A percentile compares a stretch with the other conserved stretches of the same genome.
Evolutionary conservation across 1,139 yeast genomes (phyloP).

Genomic region (Taphrina populina): DNA sequence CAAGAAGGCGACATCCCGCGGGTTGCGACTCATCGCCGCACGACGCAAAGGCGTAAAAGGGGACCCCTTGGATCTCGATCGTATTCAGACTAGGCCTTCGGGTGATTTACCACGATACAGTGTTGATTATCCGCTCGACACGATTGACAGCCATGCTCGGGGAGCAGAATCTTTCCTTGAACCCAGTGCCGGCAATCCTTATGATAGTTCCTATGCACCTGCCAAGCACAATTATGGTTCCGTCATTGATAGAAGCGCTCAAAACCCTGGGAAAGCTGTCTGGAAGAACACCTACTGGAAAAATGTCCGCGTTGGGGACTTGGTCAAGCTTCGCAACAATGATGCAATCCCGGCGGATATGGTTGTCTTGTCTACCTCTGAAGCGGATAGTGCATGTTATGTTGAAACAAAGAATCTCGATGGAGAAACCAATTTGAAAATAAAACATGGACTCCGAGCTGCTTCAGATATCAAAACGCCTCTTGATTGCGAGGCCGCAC

Average conservation of each 20-base stretch:
- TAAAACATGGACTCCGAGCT: slow-evolving; percentile 69
- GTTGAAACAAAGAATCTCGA: slow-evolving; percentile 93
- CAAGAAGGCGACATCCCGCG: slow-evolving; percentile 53
- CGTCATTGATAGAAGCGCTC: slow-evolving; percentile 45
- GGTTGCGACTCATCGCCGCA: slow-evolving; percentile 37
- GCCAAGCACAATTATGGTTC: slow-evolving; percentile 30
- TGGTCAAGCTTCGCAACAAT: slow-evolving; percentile 76
- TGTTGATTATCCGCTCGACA: slow-evolving; percentile 28
- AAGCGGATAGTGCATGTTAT: slow-evolving; percentile 84
- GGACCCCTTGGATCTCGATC: slow-evolving; percentile 33
- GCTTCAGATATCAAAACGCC: slow-evolving; percentile 66
- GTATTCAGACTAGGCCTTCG: slow-evolving; percentile 32
- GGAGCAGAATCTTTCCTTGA: slow-evolving; percentile 27
- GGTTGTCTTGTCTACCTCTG: slow-evolving; percentile 75
- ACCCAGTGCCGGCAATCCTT: slow-evolving; percentile 27
- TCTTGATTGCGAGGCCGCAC: slow-evolving; percentile 68
- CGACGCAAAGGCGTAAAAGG: slow-evolving; percentile 37
- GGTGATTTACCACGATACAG: slow-evolving; percentile 20
- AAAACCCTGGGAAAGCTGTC: slow-evolving; percentile 47
- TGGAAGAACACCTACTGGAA: slow-evolving; percentile 83
- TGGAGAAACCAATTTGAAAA: slow-evolving; percentile 92
- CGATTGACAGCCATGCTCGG: slow-evolving; percentile 22
- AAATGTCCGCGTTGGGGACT: slow-evolving; percentile 82
- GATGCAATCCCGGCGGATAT: slow-evolving; percentile 95
- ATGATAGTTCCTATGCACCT: slow-evolving; percentile 13